Percentiles rank a stretch among this genome's conserved stretches.
Evolutionary conservation across 805 yeast genomes (phyloP).

Genomic region (Candida rishiriensis): DNA sequence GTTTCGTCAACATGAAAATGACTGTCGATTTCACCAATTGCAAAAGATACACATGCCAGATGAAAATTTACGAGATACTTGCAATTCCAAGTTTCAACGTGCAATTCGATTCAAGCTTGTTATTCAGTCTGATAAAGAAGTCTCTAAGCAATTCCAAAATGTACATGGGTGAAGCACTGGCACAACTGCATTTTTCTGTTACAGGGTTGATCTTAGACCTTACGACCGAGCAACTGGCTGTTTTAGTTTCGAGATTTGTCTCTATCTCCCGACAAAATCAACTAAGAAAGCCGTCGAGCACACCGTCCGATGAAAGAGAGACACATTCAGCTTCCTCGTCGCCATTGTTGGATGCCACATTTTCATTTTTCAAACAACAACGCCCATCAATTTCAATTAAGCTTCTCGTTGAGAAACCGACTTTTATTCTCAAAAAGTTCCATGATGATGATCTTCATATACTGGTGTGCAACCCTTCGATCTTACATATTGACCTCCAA

Average conservation of each 20-base stretch:
- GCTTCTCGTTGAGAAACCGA: conserved; percentile 26
- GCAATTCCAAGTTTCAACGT: conserved; percentile 26
- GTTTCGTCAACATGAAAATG: conserved; percentile 34
- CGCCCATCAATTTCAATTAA: conserved; percentile 22
- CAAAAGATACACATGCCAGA: conserved; percentile 7
- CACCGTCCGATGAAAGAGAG: background rate
- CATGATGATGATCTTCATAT: conserved; percentile 15
- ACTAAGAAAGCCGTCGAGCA: background rate
- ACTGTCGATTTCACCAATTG: conserved; percentile 19
- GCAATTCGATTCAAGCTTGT: conserved; percentile 16
- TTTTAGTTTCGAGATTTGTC: conserved; percentile 19
- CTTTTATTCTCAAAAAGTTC: conserved; percentile 18
- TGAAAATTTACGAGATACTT: conserved; percentile 24
- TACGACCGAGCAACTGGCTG: conserved; percentile 35
- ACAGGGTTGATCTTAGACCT: conserved; percentile 43
- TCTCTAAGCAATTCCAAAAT: conserved; percentile 12
- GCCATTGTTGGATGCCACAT: background rate
- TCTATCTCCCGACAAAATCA: conserved; percentile 1
- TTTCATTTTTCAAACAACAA: conserved; percentile 2
- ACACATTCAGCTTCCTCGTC: background rate
- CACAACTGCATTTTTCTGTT: conserved; percentile 34
- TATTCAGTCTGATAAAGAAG: conserved; percentile 13
- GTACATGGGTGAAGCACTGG: conserved; percentile 28
- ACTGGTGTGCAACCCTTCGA: conserved; percentile 18
- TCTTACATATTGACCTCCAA: conserved; percentile 17